Evolutionary conservation across 2,329 filamentous ascomycete species (phyloP), one percentile per base, ranked within the genome.

Genomic region (Exophiala sp.): DNA sequence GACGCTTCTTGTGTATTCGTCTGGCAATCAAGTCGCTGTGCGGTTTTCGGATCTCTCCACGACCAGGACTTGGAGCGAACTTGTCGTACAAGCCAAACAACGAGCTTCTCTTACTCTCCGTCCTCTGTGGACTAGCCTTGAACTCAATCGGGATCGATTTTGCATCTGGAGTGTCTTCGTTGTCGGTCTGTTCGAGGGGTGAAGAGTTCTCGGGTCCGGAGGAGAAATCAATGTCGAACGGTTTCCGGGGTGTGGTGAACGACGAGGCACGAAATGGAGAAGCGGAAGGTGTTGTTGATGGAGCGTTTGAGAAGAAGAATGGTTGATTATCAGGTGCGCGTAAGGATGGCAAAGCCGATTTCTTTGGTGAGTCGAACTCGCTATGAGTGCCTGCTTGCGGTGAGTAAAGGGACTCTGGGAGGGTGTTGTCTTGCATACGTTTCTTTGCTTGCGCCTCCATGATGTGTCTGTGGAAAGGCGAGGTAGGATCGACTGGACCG

Each of bases 41-140:
- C 3, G 68, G 70, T 54, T 75, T 70, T 35, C 80, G 75, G 47
- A 89, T 81, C 62, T 88, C 85, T 41, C 86, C 87, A 60, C 82
- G 79, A 1, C 87, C 87, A 0, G 87, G 72, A 47, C 72, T 75
- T 1, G 72, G 69, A n/a, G 69, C 70, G 49, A 73, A 75, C 42
- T 69, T 70, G 21, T 71, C 71, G 44, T 72, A 75, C 48, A 75
- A 66, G 43, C 68, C 69, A 51, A 71, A 73, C 7, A 72, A 58
- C 12, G 69, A 73, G 54, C 70, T 74, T 20, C 70, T 65, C 55
- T 71, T 71, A 21, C 65, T 65, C 57, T 61, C 55, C 41, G 51
- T 24, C 47, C 54, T 58, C 32, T 50, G 40, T n/a, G 54, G 53
- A 42, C 57, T 55, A 53, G 52, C 53, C 18, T 47, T 55, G 55